Conservation (phyloP, 1,284 basidiomycete species). For the Sporisorium iseilematis-ciliati region DNA sequence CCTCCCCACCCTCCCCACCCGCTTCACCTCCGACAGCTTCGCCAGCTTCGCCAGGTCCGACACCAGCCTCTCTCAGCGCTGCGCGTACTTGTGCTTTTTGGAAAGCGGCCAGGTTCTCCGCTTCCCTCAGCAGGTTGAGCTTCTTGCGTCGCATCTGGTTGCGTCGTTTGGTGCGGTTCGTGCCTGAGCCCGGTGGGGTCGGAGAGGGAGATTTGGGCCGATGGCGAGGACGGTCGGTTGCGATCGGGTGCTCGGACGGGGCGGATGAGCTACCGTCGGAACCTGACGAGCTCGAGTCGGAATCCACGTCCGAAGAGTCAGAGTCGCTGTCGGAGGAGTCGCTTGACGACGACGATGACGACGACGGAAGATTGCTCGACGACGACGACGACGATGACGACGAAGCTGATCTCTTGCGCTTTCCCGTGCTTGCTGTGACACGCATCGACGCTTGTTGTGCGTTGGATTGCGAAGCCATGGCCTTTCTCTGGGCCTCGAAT, state of each 20-base stretch:
- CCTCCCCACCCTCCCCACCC: too few species aligned
- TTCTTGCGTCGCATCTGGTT: conserved; percentile 49
- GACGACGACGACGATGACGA: background rate
- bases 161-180: conserved; percentile 43
- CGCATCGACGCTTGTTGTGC: background rate
- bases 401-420: background rate
- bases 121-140: conserved; percentile 7
- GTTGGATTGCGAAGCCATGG: conserved; percentile 5
- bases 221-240: background rate
- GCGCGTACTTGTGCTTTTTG: conserved; percentile 6
- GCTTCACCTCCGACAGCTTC: too few species aligned
- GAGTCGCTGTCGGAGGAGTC: conserved; percentile 7
- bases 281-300: too few species aligned
- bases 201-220: background rate
- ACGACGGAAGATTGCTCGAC: background rate
- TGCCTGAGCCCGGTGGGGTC: conserved; percentile 52
- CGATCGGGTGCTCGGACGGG: conserved; percentile 17
- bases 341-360: conserved; percentile 9
- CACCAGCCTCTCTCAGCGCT: background rate
- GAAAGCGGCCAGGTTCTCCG: conserved; percentile 12
- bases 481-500: conserved; percentile 31
- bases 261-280: too few species aligned
- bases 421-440: background rate
- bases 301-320: too few species aligned
- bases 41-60: background rate